These are phyloP conservation scores for Lomentospora prolificans DNA, from an alignment of 2,329 filamentous ascomycete species.

Conservation along the genomic window DNA sequence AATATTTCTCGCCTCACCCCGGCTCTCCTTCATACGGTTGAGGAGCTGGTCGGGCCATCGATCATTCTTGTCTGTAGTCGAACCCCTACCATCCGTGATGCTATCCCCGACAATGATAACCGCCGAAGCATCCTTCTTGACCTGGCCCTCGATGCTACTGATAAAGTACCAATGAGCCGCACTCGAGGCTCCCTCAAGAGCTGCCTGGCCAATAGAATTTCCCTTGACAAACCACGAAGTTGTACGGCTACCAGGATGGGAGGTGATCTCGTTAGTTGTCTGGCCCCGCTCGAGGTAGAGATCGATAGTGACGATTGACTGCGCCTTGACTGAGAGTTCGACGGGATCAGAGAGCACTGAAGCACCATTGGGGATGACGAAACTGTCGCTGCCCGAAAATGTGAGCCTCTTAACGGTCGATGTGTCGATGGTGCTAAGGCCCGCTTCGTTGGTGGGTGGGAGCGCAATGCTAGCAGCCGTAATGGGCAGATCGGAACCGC, in stretches of 20 bases:
- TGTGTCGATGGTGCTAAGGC: slow-evolving; percentile 35
- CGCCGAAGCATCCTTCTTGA: slow-evolving; percentile 25
- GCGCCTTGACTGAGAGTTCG: slow-evolving; percentile 35
- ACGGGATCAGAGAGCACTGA: slow-evolving; percentile 50
- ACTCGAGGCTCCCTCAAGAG: slow-evolving; percentile 22
- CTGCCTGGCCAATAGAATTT: slow-evolving; percentile 33
- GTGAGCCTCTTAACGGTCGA: slow-evolving; percentile 39
- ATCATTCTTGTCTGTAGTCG: slow-evolving; percentile 47
- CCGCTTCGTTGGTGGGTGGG: slow-evolving; percentile 39
- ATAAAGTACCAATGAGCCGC: slow-evolving; percentile 49
- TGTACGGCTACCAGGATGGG: slow-evolving; percentile 51
- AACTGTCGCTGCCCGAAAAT: slow-evolving; percentile 42
- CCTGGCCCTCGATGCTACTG: slow-evolving; percentile 45
- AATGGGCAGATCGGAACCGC: slow-evolving; percentile 45
- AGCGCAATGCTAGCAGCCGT: slow-evolving; percentile 46
- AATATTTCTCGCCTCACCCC: slow-evolving; percentile 26
- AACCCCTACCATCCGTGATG: slow-evolving; percentile 55
- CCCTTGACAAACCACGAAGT: slow-evolving; percentile 44
- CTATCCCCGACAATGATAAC: slow-evolving; percentile 55
- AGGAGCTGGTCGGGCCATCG: slow-evolving; percentile 34
- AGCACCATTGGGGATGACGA: slow-evolving; percentile 42
- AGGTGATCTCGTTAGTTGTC: slow-evolving; percentile 42
- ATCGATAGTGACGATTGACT: slow-evolving; percentile 41
- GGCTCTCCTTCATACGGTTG: slow-evolving; percentile 28
- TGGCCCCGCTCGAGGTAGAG: slow-evolving; percentile 51